phyloP scores from a whole-genome alignment of 2,329 filamentous ascomycete species.

The Drechslerella coelobrocha region DNA sequence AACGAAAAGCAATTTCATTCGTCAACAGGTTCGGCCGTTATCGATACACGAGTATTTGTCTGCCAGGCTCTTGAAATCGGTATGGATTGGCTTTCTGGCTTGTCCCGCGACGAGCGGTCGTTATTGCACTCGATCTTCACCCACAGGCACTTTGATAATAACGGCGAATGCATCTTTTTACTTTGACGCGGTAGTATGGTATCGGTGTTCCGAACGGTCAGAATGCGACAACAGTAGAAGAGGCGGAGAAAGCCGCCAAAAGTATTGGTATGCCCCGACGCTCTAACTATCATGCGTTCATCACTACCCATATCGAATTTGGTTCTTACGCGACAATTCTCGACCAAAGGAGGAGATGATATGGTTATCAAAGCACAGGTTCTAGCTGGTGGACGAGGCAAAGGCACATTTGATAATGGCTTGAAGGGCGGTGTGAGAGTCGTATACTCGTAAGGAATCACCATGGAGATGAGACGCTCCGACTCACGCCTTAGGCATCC shows the following conservation, averaged over 20 bases:
- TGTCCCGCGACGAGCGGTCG: constrained; percentile 2
- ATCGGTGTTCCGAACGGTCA: constrained; percentile 89
- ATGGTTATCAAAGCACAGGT: constrained; percentile 99
- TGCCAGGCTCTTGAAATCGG: constrained; percentile 80
- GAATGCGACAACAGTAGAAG: constrained; percentile 80
- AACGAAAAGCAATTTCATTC: constrained; percentile 60
- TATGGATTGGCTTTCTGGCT: constrained; percentile 57
- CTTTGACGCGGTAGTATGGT: constrained; percentile 73
- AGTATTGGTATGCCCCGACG: constrained; percentile 70
- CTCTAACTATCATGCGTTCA: neutral
- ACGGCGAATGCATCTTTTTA: constrained; percentile 11
- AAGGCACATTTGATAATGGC: constrained; percentile 96
- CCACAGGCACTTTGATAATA: constrained; percentile 20
- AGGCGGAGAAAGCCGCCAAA: constrained; percentile 91
- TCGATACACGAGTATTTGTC: constrained; percentile 99
- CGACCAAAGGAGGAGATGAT: constrained; percentile 69
- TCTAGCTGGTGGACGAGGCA: constrained; percentile 94
- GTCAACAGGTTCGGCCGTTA: constrained; percentile 84
- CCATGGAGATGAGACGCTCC: neutral
- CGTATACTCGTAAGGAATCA: constrained; percentile 79
- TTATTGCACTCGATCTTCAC: constrained; percentile 16
- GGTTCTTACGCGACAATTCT: constrained; percentile 34
- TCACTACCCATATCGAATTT: constrained; percentile 8
- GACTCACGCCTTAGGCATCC: neutral
- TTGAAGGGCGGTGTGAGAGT: constrained; percentile 98